A percentile compares a stretch with the other conserved stretches of the same genome.
These are phyloP conservation scores for Kwoniella heveanensis DNA, from an alignment of 768 basidiomycete genomes.

Conservation along the genomic window DNA sequence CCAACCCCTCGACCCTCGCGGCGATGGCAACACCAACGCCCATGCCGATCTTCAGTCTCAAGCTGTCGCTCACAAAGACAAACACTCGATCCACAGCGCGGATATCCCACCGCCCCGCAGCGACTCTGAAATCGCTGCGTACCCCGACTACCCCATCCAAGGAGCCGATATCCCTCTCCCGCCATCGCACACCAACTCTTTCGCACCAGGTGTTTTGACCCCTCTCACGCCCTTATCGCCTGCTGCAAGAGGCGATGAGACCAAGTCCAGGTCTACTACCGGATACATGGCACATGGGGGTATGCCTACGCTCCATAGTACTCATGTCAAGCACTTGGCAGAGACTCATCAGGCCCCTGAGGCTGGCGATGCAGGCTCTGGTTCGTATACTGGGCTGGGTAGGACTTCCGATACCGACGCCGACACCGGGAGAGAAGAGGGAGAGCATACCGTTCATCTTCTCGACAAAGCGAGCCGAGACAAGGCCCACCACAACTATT, in stretches of 20 bases:
- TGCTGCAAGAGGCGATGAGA: background rate
- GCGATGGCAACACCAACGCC: background rate
- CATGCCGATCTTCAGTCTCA: background rate
- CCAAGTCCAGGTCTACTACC: background rate
- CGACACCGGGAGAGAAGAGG: too few species aligned
- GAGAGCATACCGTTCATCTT: too few species aligned
- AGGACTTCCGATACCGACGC: background rate
- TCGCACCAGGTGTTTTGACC: background rate
- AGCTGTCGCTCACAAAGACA: background rate
- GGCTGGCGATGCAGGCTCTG: background rate
- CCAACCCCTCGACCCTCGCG: background rate
- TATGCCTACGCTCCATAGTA: background rate
- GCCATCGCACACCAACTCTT: conserved; percentile 8
- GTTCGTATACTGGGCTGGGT: background rate
- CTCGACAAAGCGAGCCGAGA: too few species aligned
- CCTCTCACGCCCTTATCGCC: background rate
- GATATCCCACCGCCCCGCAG: conserved; percentile 3
- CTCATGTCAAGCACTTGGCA: background rate
- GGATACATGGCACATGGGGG: background rate
- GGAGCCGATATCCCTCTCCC: conserved; percentile 3
- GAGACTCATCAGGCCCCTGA: background rate
- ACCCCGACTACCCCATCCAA: background rate
- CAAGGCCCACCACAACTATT: too few species aligned
- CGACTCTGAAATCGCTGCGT: too few species aligned
- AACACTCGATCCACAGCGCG: background rate